Base-by-base conservation (phyloP, 73 alveolate genomes). In the Paramecium caudatum region DNA sequence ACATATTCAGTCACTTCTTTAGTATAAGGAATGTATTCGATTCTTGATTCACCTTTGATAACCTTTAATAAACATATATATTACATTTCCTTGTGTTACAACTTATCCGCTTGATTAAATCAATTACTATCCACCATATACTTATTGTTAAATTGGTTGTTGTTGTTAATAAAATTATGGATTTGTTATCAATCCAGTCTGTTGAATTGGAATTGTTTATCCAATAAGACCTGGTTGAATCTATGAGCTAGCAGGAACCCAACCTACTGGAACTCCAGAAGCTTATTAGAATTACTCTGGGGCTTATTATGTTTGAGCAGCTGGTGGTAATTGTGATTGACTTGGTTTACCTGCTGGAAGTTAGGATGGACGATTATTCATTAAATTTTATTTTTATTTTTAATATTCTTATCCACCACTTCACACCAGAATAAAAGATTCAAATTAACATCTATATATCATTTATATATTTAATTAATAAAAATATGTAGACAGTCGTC, bases 21-120 rank as follows among this genome's bases (percentile, higher is more conserved):
- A 19, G 82, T 78, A 45, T 63, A 86, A 17, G 93, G 93, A 50
- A 86, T 25, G 36, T 86, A 65, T 61, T 86, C 90, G 4, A 86
- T 85, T 85, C 92, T 61, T 61, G 93, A 86, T n/a, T 86, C 93
- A 19, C 88, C 93, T 81, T 86, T 65, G 27, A 86, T 74, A 19
- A 74, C 88, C 45, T 55, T 4, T 27, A 3, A 55, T 23, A 27
- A 55, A 27, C 12, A 55, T 4, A 2, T 27, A 10, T 1, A 10
- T 23, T 55, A 55, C 80, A 55, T 55, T 55, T 21, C 80, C 80
- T 55, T 55, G 30, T 23, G 80, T 55, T 12, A 55, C 80, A 23
- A 55, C 45, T 55, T 37, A 43, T 7, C 45, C 80, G 30, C 80
- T 55, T 55, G 80, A 55, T 55, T 55, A 21, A 10, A 55, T 23